Evolutionary conservation across 768 basidiomycete genomes (phyloP), one percentile per base, ranked within the genome.

Genomic region (Mycena amicta): DNA sequence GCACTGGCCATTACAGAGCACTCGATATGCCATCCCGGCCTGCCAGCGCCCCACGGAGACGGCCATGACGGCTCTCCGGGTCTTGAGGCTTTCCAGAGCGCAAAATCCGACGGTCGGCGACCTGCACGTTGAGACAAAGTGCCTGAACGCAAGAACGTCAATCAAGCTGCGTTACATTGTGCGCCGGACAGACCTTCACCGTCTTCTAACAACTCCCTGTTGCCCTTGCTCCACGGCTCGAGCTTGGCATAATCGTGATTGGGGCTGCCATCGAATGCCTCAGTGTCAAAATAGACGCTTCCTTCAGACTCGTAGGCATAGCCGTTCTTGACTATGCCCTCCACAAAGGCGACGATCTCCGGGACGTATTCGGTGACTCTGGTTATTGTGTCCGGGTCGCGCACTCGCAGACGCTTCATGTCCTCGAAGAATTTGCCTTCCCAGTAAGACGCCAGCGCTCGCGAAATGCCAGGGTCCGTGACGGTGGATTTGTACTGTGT

Each of bases 1-100:
- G 89, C 94, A 62, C 86, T 90, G 18, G 95, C 95, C 96, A 99
- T 99, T 30, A 97, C 96, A 3, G 93, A 95, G 75, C 96, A 99
- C 72, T 99, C 96, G 57, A 99, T 98, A 71, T 99, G 96, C 96
- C 96, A 99, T 16, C 96, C 96, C 3, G 96, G 96, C 41, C 96
- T 83, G n/a, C 95, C 95, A 40, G 78, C 78, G 18, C 97, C 97
- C 97, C 97, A 99, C 4, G 93, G 90, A 12, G 95, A 97, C 0
- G 89, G 85, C 96, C 97, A 99, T 3, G 88, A 88, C 2, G 97
- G 97, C 72, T 99, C 97, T 5, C 97, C 97, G 2, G 93, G 86
- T 77, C 95, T 96, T 28, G 93, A 93, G 2, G 91, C 87, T 75
- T 99, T 99, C 97, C 97, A 99, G 13, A 99, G 78, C 4, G 97